These are phyloP conservation scores for Diatrype stigma DNA, from an alignment of 2,329 filamentous ascomycete species.

Conservation along the genomic window DNA sequence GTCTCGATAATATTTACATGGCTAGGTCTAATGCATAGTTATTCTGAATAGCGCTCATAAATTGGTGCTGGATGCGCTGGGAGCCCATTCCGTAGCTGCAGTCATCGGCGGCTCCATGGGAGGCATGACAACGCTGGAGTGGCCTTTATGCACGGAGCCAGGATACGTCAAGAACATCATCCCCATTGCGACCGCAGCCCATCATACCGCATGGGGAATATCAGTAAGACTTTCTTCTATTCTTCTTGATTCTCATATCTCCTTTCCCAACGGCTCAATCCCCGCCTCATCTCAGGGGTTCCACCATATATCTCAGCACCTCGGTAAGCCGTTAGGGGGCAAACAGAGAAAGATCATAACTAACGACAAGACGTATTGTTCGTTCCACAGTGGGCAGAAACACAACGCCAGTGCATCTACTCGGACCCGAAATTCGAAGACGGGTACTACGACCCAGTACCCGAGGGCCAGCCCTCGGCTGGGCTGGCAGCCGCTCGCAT, in stretches of 20 bases:
- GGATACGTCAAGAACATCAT: slow-evolving; percentile 50
- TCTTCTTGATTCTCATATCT: too few relatives aligned
- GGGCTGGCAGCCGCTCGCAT: slow-evolving; percentile 33
- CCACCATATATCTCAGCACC: too few relatives aligned
- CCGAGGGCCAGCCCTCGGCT: slow-evolving; percentile 27
- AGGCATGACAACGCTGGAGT: slow-evolving; percentile 54
- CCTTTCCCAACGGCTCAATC: too few relatives aligned
- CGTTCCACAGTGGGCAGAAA: slow-evolving; percentile 54
- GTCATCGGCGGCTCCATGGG: slow-evolving; percentile 57
- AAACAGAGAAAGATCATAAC: too few relatives aligned
- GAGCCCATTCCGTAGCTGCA: slow-evolving; percentile 48
- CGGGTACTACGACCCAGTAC: slow-evolving; percentile 29
- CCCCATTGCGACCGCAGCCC: slow-evolving; percentile 51
- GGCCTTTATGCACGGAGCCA: slow-evolving; percentile 46
- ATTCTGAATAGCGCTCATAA: too few relatives aligned
- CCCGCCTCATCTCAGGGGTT: too few relatives aligned
- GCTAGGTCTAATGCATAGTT: too few relatives aligned
- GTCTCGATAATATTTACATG: too few relatives aligned
- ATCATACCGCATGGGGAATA: slow-evolving; percentile 55
- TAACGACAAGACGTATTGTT: too few relatives aligned
- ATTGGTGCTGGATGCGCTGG: slow-evolving; percentile 48
- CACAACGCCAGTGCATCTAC: slow-evolving; percentile 46
- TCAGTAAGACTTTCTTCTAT: slow-evolving; percentile 22
- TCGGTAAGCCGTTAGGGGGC: too few relatives aligned
- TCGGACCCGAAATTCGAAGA: slow-evolving; percentile 28